phyloP scores from a whole-genome alignment of 768 basidiomycete species.

The Hericium coralloides region DNA sequence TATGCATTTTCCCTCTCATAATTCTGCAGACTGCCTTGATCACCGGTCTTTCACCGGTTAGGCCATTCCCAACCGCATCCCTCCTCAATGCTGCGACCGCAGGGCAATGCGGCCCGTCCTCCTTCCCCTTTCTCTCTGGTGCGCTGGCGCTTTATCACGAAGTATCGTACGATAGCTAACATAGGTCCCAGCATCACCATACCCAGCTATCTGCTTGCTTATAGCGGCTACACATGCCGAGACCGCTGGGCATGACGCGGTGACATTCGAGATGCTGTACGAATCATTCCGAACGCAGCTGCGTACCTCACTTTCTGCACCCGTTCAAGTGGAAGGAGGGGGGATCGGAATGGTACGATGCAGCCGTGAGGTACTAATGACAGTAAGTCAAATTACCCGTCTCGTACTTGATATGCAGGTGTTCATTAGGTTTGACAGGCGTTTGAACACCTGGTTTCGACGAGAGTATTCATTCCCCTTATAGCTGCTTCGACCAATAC shows the following conservation, averaged over 20 bases:
- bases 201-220: slow-evolving; percentile 74
- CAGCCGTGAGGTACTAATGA: slow-evolving; percentile 52
- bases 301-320: slow-evolving; percentile 61
- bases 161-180: slow-evolving; percentile 2
- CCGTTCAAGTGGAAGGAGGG: slow-evolving; percentile 63
- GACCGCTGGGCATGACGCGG: slow-evolving; percentile 64
- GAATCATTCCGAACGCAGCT: slow-evolving; percentile 72
- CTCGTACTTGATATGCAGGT: not conserved
- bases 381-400: slow-evolving; percentile 35
- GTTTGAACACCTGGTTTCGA: slow-evolving; percentile 59
- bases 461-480: slow-evolving; percentile 46
- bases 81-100: slow-evolving; percentile 34
- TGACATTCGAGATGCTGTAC: slow-evolving; percentile 90
- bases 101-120: slow-evolving; percentile 48
- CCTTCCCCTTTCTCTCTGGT: slow-evolving; percentile 49
- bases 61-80: slow-evolving; percentile 44
- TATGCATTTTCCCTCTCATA: not conserved
- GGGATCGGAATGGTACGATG: slow-evolving; percentile 66
- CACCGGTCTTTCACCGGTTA: slow-evolving; percentile 35
- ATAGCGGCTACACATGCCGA: slow-evolving; percentile 77
- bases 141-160: slow-evolving; percentile 13
- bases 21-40: slow-evolving; percentile 33
- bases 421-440: slow-evolving; percentile 36
- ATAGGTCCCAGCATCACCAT: slow-evolving; percentile 49
- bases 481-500: slow-evolving; percentile 39